Base-by-base conservation (phyloP, 805 yeast species). In the Pichia thaimueangensis region DNA sequence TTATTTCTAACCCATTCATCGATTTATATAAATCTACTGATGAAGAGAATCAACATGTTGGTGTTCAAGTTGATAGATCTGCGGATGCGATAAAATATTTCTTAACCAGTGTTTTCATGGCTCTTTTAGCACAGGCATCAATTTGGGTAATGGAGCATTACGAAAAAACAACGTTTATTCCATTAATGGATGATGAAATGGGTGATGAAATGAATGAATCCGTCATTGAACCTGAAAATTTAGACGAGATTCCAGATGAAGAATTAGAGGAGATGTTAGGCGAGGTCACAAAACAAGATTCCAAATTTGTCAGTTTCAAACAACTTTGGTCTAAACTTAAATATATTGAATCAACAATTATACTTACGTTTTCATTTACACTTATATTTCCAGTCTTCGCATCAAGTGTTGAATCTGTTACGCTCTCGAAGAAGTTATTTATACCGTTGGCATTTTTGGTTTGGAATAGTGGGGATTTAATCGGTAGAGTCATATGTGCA, bases 381-480 rank as follows among this genome's bases (percentile, higher is more conserved):
- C 68, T 91, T 45, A 64, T 78, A 15, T 91, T 88, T 67, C 96
- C 98, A 0, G 91, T 89, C 1, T 91, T 87, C 71, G 96, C 97
- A 8, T 76, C 89, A 8, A 69, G 69, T 13, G 78, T 80, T 9
- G 69, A 73, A 35, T 80, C 86, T 3, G 9, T 49, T 1, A 43
- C 48, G 2, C 50, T 61, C 28, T 62, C 61, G 36, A 73, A 68
- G 45, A 67, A 65, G 41, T 62, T 74, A 17, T 76, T 59, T 53
- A 74, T 86, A 15, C 97, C 97, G 2, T 60, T 87, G 39, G 80
- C 86, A 3, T 87, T 82, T 58, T 65, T 89, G 19, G 59, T 84
- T 13, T 91, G 98, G 98, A 91, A 91, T 60, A 43, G 77, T 12
- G 97, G 97, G 16, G 98, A 91, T 58, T 67, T 93, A 22, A 60